Evolutionary conservation across 2,329 filamentous ascomycete species (phyloP).

Genomic region (Ceratocystis alfenasii): DNA sequence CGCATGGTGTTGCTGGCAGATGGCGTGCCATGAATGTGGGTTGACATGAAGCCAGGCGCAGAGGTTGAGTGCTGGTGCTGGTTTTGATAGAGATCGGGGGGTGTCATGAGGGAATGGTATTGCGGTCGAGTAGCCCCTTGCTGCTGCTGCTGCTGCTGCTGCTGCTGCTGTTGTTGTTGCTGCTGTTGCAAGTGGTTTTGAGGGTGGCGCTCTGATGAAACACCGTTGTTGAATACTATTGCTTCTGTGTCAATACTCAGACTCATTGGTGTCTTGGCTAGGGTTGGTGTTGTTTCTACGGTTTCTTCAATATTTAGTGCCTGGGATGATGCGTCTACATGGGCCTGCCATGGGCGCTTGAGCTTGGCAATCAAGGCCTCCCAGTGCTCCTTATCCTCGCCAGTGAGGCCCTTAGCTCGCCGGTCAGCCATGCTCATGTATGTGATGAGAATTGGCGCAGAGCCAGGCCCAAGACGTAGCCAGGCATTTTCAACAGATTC

Average conservation of each 20-base stretch:
- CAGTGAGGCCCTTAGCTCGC: conserved; percentile 28
- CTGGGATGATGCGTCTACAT: neutral
- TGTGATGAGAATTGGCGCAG: conserved; percentile 29
- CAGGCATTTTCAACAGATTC: conserved; percentile 29
- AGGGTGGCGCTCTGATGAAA: neutral
- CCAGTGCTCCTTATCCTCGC: conserved; percentile 30
- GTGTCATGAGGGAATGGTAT: conserved; percentile 10
- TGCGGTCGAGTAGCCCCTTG: neutral
- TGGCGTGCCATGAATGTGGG: conserved; percentile 2
- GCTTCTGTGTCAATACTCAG: neutral
- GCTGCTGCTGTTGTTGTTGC: neutral
- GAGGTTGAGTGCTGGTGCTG: neutral
- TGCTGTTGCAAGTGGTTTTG: neutral
- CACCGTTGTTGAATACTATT: neutral
- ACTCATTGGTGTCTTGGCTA: conserved; percentile 3
- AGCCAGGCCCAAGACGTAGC: conserved; percentile 29
- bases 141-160: neutral
- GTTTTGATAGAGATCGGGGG: conserved; percentile 1
- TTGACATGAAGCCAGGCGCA: conserved; percentile 10
- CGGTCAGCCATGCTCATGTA: conserved; percentile 31
- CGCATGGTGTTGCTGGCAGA: neutral
- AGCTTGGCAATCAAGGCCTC: conserved; percentile 26
- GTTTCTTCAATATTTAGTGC: neutral
- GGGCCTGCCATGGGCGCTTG: conserved; percentile 19
- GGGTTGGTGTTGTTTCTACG: neutral